These are phyloP conservation scores for Phragmites australis DNA, from an alignment of 176 grass and related monocot species.

Conservation along the genomic window DNA sequence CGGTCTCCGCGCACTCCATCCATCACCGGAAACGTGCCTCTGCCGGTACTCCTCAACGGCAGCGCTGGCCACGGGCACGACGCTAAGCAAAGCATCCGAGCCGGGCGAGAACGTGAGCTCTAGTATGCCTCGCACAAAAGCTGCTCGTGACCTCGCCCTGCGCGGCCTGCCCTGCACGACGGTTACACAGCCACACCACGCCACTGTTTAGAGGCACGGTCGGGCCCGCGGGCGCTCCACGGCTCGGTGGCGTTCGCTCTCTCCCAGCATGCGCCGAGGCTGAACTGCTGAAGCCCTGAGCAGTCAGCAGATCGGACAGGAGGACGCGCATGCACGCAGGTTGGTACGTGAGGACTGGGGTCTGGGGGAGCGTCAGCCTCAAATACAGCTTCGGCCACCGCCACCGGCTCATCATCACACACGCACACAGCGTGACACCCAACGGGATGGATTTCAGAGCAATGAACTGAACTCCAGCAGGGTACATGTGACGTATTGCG, in stretches of 20 bases:
- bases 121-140: background rate
- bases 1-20: background rate
- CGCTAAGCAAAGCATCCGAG: background rate
- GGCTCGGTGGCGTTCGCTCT: background rate
- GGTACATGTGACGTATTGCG: background rate
- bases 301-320: background rate
- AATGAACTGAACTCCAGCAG: background rate
- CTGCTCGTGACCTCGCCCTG: background rate
- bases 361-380: background rate
- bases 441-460: background rate
- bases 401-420: background rate
- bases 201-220: background rate
- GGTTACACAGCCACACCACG: background rate
- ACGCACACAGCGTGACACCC: too few relatives aligned
- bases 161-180: background rate
- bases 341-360: background rate
- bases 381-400: background rate
- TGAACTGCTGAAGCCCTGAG: background rate
- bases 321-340: background rate
- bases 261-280: background rate
- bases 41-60: background rate
- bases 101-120: background rate
- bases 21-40: background rate
- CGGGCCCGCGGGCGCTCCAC: background rate
- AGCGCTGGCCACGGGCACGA: background rate